phyloP scores from a whole-genome alignment of 768 basidiomycete species.

The Mycena sanguinolenta region DNA sequence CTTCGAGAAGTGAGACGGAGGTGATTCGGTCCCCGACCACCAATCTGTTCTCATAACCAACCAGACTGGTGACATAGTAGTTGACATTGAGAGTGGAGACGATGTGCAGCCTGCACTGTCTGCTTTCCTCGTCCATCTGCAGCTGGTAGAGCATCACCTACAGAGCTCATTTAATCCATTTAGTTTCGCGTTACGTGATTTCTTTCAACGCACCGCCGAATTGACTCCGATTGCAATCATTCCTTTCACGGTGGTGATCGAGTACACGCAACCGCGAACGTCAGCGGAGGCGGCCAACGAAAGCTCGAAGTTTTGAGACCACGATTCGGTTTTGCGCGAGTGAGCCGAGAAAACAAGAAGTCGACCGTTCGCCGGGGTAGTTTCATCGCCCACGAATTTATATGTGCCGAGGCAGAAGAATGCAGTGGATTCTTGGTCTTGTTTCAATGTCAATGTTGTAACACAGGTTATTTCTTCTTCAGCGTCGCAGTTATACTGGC shows the following conservation, averaged over 20 bases:
- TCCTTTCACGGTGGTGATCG: slow-evolving; percentile 63
- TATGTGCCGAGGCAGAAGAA: slow-evolving; percentile 68
- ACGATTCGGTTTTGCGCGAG: slow-evolving; percentile 40
- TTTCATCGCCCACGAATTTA: slow-evolving; percentile 55
- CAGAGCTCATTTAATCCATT: background rate
- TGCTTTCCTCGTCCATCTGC: slow-evolving; percentile 48
- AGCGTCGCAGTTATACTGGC: slow-evolving; percentile 60
- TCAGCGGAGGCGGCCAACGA: slow-evolving; percentile 57
- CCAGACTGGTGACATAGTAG: slow-evolving; percentile 80
- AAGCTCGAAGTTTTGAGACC: slow-evolving; percentile 47
- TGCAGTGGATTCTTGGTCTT: slow-evolving; percentile 47
- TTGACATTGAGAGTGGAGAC: slow-evolving; percentile 83
- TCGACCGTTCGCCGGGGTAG: slow-evolving; percentile 69
- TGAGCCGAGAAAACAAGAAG: slow-evolving; percentile 68
- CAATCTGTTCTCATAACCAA: slow-evolving; percentile 65
- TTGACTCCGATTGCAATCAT: slow-evolving; percentile 80
- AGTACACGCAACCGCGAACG: slow-evolving; percentile 79
- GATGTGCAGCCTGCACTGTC: slow-evolving; percentile 54
- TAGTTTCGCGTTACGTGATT: background rate
- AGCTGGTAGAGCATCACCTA: slow-evolving; percentile 65
- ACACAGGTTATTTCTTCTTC: slow-evolving; percentile 78
- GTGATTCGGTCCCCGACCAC: slow-evolving; percentile 86
- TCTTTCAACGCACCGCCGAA: slow-evolving; percentile 68
- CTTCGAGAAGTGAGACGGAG: slow-evolving; percentile 79
- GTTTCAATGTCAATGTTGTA: slow-evolving; percentile 49